Evolutionary conservation across 352 stramenopile genomes (phyloP).

Genomic region (Pythium phragmitis): DNA sequence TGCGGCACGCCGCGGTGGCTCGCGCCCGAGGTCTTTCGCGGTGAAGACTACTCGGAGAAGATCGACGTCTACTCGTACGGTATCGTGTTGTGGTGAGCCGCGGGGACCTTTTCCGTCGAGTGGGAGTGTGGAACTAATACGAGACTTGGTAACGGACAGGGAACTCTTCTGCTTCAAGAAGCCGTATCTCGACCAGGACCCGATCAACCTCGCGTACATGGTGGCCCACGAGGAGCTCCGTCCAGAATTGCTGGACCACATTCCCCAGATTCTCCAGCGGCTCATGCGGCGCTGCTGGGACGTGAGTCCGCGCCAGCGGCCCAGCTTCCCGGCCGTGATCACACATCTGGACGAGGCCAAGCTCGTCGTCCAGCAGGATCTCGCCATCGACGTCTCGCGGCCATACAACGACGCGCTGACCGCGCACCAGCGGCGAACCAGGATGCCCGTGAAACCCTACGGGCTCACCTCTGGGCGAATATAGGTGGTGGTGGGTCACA

Average conservation of each 20-base stretch:
- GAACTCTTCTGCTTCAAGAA: conserved; percentile 86
- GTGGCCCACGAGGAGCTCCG: conserved; percentile 75
- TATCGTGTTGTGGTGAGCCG: conserved; percentile 70
- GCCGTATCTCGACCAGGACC: conserved; percentile 75
- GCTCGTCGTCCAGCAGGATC: conserved; percentile 43
- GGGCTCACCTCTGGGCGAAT: conserved; percentile 57
- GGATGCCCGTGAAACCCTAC: conserved; percentile 45
- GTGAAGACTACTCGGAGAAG: conserved; percentile 84
- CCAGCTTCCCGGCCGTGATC: conserved; percentile 58
- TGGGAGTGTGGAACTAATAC: background rate
- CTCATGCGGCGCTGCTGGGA: conserved; percentile 75
- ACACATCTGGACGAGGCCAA: conserved; percentile 64
- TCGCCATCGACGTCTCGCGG: conserved; percentile 57
- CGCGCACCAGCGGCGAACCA: conserved; percentile 29
- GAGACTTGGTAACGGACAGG: conserved; percentile 28
- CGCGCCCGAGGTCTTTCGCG: conserved; percentile 79
- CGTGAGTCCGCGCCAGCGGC: conserved; percentile 46
- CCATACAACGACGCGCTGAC: conserved; percentile 44
- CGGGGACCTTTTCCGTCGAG: background rate
- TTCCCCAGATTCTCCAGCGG: conserved; percentile 60
- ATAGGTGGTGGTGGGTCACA: conserved; percentile 18
- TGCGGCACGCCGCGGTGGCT: conserved; percentile 78
- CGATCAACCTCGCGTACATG: conserved; percentile 77
- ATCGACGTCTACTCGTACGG: conserved; percentile 84
- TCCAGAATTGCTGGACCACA: conserved; percentile 56